These are phyloP conservation scores for Arabis alpina DNA, from an alignment of 345 rosid species.

Conservation along the genomic window DNA sequence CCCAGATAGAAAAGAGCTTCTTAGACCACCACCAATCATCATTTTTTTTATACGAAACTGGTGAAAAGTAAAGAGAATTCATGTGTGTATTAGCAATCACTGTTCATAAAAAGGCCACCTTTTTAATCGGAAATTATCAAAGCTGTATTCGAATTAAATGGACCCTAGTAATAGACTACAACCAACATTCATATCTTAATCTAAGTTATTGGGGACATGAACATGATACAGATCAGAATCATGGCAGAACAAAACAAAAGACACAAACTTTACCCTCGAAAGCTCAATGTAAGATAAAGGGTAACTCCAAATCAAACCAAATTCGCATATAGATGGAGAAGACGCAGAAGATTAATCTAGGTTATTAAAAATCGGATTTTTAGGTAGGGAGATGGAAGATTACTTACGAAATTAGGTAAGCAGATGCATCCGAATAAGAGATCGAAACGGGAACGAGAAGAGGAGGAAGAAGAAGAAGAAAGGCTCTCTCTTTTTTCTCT, in stretches of 20 bases:
- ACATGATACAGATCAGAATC: constrained; percentile 29
- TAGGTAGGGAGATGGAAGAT: not conserved
- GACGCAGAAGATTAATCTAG: constrained; percentile 4
- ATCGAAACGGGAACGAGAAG: constrained; percentile 19
- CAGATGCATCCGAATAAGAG: not conserved
- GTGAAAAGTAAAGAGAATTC: not conserved
- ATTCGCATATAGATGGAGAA: constrained; percentile 13
- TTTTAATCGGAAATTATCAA: constrained; percentile 31
- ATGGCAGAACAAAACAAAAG: constrained; percentile 5
- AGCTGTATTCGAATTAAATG: not conserved
- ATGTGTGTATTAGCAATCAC: constrained; percentile 6
- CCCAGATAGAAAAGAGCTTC: constrained; percentile 18
- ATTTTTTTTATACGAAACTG: constrained; percentile 13
- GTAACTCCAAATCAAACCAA: not conserved
- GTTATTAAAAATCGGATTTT: not conserved
- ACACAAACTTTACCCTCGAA: not conserved
- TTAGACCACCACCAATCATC: constrained; percentile 3
- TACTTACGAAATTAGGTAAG: constrained; percentile 10
- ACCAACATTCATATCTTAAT: not conserved
- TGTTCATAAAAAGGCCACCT: not conserved
- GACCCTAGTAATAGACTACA: not conserved
- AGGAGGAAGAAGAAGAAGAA: constrained; percentile 15
- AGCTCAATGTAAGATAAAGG: constrained; percentile 19
- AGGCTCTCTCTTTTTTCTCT: constrained; percentile 27
- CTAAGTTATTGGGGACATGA: constrained; percentile 6